Conservation (phyloP, 2,329 filamentous ascomycete genomes). For the Aspergillus eucalypticola region DNA sequence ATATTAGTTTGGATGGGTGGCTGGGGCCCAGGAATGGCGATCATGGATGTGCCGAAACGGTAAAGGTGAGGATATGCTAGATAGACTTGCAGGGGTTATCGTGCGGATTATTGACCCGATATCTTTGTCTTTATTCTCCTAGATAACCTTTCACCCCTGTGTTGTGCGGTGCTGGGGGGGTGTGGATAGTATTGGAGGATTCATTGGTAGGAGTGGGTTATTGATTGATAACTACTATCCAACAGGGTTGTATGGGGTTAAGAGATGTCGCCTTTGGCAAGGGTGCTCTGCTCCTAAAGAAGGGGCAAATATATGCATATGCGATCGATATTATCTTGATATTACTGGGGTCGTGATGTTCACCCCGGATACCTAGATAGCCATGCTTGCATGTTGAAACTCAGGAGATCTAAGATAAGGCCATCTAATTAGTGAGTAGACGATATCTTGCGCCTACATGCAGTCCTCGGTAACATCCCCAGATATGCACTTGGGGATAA, state of each 20-base stretch:
- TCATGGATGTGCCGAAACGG: neutral
- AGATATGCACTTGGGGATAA: neutral
- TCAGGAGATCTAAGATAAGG: neutral
- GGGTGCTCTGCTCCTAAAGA: neutral
- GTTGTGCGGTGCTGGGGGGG: neutral
- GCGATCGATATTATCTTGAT: neutral
- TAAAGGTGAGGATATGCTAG: neutral
- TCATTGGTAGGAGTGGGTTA: neutral
- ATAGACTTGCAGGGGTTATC: conserved; percentile 5
- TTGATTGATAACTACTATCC: neutral
- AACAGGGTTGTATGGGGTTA: neutral
- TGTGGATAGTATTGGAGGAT: neutral
- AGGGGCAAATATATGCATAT: neutral
- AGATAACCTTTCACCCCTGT: neutral
- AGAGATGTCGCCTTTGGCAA: neutral
- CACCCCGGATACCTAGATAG: too few species aligned
- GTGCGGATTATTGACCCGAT: neutral
- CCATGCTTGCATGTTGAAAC: neutral
- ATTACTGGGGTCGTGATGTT: too few species aligned
- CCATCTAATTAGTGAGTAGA: neutral
- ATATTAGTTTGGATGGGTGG: neutral
- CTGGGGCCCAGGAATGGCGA: neutral
- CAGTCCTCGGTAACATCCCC: neutral
- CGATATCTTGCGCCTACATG: neutral
- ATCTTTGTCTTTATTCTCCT: neutral